Base-by-base conservation (phyloP, 2,329 filamentous ascomycete species). In the Fusarium sublunatum region DNA sequence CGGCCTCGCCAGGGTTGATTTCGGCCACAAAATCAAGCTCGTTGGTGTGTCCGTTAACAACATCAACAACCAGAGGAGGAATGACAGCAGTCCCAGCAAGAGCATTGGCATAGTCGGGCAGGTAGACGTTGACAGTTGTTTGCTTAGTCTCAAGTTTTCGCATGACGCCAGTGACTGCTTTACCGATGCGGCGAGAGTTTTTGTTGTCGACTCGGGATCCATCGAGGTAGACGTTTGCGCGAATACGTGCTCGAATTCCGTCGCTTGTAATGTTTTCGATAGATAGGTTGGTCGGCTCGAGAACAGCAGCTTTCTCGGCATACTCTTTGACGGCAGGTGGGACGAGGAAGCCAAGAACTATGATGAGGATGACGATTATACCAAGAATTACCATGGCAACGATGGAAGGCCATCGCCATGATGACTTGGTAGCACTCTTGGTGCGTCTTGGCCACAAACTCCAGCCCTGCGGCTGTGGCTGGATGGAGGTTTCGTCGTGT, bases 271-370 rank as follows among this genome's bases (percentile, higher is more conserved):
- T 90, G 3, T 90, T 92, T 70, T 95, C 91, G 58, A 99, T 88
- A 2, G 93, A 92, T 19, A 99, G 78, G 66, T 89, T 91, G 6
- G 90, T 93, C 2, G 95, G 92, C 72, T 93, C 87, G 65, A 99
- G 86, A 15, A 94, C 87, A 24, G 89, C 83, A 4, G 93, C 92
- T 75, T 93, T 83, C 76, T 94, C 90, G 44, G 91, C 91, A 76
- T 99, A 99, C 73, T 92, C 86, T 76, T 96, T 88, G 10, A 96
- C 86, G 7, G 89, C 86, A 13, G 90, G 88, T 2, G 94, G 93
- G 0, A 90, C 86, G 50, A 96, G 85, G 77, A 97, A 97, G 13
- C 88, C 92, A 53, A 94, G 79, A 13, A 90, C 77, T 56, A 97
- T 88, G 67, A 96, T 92, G 26, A 83, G 74, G 22, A 94, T 69